Percentiles rank a stretch among this genome's conserved stretches.
Conservation (phyloP, 2,329 filamentous ascomycete species). For the Pseudocercospora crystallina region DNA sequence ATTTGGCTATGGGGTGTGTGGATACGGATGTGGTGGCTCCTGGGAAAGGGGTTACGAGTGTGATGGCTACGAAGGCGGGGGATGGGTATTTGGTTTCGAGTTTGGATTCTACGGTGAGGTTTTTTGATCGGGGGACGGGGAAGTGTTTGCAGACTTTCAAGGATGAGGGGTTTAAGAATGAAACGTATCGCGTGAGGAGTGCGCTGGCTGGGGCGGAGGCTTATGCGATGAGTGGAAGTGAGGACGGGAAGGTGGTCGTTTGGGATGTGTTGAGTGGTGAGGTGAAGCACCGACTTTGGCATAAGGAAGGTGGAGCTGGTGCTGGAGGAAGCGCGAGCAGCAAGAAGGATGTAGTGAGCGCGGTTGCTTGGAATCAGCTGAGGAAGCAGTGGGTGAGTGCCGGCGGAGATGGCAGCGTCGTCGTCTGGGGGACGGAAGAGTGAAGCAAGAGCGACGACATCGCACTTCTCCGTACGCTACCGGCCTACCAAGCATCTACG, state of each 20-base stretch:
- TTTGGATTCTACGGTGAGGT: slow-evolving; percentile 72
- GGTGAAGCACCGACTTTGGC: slow-evolving; percentile 60
- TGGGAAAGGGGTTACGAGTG: slow-evolving; percentile 64
- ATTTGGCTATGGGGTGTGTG: slow-evolving; percentile 72
- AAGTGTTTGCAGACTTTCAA: slow-evolving; percentile 71
- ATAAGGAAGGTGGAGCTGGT: slow-evolving; percentile 32
- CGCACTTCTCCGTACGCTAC: too few species aligned
- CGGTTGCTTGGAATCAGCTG: slow-evolving; percentile 48
- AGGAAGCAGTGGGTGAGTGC: slow-evolving; percentile 51
- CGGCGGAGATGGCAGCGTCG: slow-evolving; percentile 48
- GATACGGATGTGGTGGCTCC: slow-evolving; percentile 66
- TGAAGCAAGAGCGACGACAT: slow-evolving; percentile 4
- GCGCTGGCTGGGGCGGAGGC: slow-evolving; percentile 74
- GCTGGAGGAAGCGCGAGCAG: slow-evolving; percentile 35
- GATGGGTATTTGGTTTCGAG: slow-evolving; percentile 72
- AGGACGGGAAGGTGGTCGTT: slow-evolving; percentile 70
- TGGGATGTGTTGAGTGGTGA: slow-evolving; percentile 83
- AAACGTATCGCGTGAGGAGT: slow-evolving; percentile 71
- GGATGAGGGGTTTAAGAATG: slow-evolving; percentile 60
- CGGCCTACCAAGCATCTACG: too few species aligned
- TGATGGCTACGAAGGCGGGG: slow-evolving; percentile 69
- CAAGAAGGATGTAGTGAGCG: slow-evolving; percentile 47
- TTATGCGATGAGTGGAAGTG: slow-evolving; percentile 78
- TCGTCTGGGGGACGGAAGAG: slow-evolving; percentile 33
- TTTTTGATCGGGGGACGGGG: slow-evolving; percentile 78